Conservation (phyloP, 78 protist genomes). For the Dictyostelium capitatum region DNA sequence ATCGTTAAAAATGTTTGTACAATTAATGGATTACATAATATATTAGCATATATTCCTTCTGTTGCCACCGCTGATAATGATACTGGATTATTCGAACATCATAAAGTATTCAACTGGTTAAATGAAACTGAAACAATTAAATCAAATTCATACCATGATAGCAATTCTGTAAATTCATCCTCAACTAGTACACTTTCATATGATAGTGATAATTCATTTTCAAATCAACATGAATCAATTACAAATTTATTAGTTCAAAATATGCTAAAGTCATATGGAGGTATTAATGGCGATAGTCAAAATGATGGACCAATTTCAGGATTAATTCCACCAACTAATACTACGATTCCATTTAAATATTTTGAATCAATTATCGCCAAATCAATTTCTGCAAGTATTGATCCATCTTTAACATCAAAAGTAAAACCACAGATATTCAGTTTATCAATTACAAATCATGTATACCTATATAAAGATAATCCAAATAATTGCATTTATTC, state of each 20-base stretch:
- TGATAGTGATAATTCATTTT: not conserved
- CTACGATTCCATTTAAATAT: conserved; percentile 2
- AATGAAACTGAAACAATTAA: not conserved
- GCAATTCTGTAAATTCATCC: not conserved
- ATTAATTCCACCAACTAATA: conserved; percentile 13
- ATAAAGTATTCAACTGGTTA: not conserved
- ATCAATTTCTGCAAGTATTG: not conserved
- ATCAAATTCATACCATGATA: not conserved
- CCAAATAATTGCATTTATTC: not conserved
- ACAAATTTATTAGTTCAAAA: not conserved
- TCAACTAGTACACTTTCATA: not conserved
- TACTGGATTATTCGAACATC: not conserved
- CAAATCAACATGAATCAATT: not conserved
- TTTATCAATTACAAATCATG: not conserved
- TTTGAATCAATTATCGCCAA: not conserved
- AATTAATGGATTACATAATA: not conserved
- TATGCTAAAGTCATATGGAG: not conserved
- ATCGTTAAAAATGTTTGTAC: not conserved
- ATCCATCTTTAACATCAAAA: not conserved
- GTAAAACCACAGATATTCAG: not conserved
- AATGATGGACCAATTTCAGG: not conserved
- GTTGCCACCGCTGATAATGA: not conserved
- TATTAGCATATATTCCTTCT: not conserved
- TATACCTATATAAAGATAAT: conserved; percentile 24
- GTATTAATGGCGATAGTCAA: not conserved